These are phyloP conservation scores for Sugiyamaella americana DNA, from an alignment of 805 yeast species.

Conservation along the genomic window DNA sequence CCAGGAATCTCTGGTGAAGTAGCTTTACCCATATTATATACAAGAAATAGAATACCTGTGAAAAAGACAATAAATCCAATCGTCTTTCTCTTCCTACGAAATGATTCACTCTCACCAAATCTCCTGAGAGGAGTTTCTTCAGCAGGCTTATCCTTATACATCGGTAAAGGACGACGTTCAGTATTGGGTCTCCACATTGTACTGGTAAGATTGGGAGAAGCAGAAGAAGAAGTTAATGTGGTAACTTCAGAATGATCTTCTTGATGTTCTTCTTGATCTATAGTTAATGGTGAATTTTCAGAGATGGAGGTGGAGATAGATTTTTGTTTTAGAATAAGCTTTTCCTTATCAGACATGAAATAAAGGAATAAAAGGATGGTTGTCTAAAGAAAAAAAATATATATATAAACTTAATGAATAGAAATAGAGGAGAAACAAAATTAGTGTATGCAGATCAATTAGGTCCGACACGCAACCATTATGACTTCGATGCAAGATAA, in stretches of 20 bases:
- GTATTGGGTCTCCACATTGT: slow-evolving; percentile 5
- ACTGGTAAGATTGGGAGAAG: background rate
- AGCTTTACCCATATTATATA: slow-evolving; percentile 31
- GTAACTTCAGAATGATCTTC: background rate
- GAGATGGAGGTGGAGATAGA: too few species aligned
- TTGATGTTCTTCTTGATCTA: background rate
- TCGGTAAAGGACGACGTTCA: slow-evolving; percentile 34
- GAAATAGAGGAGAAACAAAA: too few species aligned
- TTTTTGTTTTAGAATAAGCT: too few species aligned
- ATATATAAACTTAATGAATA: too few species aligned
- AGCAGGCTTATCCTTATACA: slow-evolving; percentile 49
- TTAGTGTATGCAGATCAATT: too few species aligned
- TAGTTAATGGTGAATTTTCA: too few species aligned
- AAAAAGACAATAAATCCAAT: slow-evolving; percentile 40
- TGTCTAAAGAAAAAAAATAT: too few species aligned
- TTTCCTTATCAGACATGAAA: too few species aligned
- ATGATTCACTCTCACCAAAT: slow-evolving; percentile 2
- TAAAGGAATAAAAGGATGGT: too few species aligned
- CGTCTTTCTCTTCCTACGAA: slow-evolving; percentile 30
- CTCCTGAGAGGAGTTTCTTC: slow-evolving; percentile 5
- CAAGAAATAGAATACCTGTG: slow-evolving; percentile 37
- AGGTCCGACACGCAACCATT: too few species aligned
- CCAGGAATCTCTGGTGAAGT: slow-evolving; percentile 12
- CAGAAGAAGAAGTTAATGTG: background rate
- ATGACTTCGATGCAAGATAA: too few species aligned